Conservation (phyloP, 306 rosid genomes). For the Carpinus fangiana region DNA sequence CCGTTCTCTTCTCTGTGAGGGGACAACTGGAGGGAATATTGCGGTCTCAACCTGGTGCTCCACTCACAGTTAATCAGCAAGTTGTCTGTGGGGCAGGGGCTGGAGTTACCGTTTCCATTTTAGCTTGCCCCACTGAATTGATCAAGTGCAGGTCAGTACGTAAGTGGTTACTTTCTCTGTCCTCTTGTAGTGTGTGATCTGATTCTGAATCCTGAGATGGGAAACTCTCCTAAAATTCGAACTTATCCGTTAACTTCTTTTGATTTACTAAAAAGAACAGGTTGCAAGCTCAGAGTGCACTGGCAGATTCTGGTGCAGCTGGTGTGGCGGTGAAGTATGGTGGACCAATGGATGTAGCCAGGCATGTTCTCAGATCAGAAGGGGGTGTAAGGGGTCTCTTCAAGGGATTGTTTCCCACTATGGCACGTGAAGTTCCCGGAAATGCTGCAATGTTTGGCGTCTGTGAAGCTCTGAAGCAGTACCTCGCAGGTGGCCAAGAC, state of each 20-base stretch:
- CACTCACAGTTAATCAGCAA: conserved; percentile 76
- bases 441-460: conserved; percentile 95
- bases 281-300: conserved; percentile 91
- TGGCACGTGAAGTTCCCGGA: conserved; percentile 95
- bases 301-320: conserved; percentile 57
- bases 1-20: conserved; percentile 84
- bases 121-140: conserved; percentile 94
- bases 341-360: conserved; percentile 95
- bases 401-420: conserved; percentile 84
- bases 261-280: conserved; percentile 39
- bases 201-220: not conserved
- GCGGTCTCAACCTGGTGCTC: conserved; percentile 74
- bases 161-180: conserved; percentile 8
- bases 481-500: conserved; percentile 78
- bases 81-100: conserved; percentile 86
- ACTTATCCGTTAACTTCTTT: not conserved
- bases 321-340: conserved; percentile 70
- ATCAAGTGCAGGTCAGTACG: conserved; percentile 84
- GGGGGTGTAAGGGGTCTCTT: conserved; percentile 86
- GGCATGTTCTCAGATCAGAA: conserved; percentile 76
- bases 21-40: conserved; percentile 81
- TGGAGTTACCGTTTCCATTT: conserved; percentile 86
- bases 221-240: not conserved
- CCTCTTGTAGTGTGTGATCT: conserved; percentile 5
- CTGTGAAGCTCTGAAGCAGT: conserved; percentile 72